A percentile compares a stretch with the other conserved stretches of the same genome.
These are phyloP conservation scores for Acorus gramineus DNA, from an alignment of 106 monocot genomes.

Conservation along the genomic window DNA sequence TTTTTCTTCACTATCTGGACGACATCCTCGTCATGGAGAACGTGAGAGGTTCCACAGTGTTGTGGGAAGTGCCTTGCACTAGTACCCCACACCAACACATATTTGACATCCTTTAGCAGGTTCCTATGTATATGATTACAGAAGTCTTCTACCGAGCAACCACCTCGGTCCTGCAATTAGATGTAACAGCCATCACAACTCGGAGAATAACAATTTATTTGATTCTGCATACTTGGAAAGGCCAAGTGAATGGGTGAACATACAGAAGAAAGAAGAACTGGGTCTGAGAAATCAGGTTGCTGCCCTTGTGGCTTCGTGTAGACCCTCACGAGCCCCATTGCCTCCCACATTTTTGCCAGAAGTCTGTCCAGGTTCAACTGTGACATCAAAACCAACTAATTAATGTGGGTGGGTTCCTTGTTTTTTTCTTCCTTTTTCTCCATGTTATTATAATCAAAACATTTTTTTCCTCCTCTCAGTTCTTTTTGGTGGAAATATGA, in stretches of 20 bases:
- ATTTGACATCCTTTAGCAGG: conserved; percentile 89
- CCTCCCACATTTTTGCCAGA: conserved; percentile 96
- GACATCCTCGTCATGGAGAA: conserved; percentile 90
- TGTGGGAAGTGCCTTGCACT: conserved; percentile 97
- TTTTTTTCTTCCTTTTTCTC: not conserved
- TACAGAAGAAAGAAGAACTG: conserved; percentile 91
- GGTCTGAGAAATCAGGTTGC: conserved; percentile 92
- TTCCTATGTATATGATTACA: conserved; percentile 97
- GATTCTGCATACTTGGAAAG: too few species aligned
- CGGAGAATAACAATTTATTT: too few species aligned
- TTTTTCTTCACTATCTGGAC: conserved; percentile 99
- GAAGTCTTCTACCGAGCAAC: conserved; percentile 96
- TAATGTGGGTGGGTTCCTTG: not conserved
- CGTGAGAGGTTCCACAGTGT: conserved; percentile 79
- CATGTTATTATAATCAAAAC: not conserved
- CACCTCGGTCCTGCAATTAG: conserved; percentile 78
- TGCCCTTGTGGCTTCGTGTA: conserved; percentile 99
- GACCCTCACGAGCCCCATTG: conserved; percentile 94
- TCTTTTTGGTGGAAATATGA: too few species aligned
- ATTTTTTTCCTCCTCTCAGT: too few species aligned
- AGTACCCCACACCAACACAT: conserved; percentile 95
- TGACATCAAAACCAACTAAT: conserved; percentile 5
- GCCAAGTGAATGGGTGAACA: conserved; percentile 10
- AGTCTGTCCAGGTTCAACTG: conserved; percentile 98
- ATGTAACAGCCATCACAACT: not conserved